These are phyloP conservation scores for Cicer cuneatum DNA, from an alignment of 306 rosid genomes.

Conservation along the genomic window DNA sequence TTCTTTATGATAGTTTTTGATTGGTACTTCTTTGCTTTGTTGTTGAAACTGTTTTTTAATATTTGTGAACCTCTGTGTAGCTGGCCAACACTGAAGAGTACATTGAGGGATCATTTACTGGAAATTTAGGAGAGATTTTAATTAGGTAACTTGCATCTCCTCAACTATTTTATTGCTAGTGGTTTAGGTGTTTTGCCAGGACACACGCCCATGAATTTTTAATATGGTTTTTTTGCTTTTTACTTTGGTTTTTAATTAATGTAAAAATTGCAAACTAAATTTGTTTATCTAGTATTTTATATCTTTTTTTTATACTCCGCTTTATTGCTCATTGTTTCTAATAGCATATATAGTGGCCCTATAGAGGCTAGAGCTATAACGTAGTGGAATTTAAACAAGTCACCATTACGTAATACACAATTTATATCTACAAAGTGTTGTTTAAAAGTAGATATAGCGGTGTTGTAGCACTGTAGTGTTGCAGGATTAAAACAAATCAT, in stretches of 20 bases:
- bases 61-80: conserved; percentile 43
- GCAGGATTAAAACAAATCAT: too few relatives aligned
- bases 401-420: too few relatives aligned
- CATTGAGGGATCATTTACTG: conserved; percentile 60
- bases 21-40: conserved; percentile 3
- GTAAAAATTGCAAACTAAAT: not conserved
- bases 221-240: too few relatives aligned
- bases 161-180: not conserved
- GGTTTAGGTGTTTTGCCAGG: too few relatives aligned
- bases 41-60: not conserved
- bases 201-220: too few relatives aligned
- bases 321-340: not conserved
- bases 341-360: too few relatives aligned
- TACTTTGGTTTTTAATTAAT: not conserved
- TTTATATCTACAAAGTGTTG: too few relatives aligned
- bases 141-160: conserved; percentile 50
- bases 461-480: too few relatives aligned
- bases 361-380: too few relatives aligned
- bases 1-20: not conserved
- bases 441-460: too few relatives aligned
- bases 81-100: conserved; percentile 63
- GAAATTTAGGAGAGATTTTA: conserved; percentile 61
- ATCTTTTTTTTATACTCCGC: not conserved
- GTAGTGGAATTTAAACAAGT: too few relatives aligned
- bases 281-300: not conserved